Evolutionary conservation across 768 basidiomycete genomes (phyloP).

Genomic region (Mycena haematopus): DNA sequence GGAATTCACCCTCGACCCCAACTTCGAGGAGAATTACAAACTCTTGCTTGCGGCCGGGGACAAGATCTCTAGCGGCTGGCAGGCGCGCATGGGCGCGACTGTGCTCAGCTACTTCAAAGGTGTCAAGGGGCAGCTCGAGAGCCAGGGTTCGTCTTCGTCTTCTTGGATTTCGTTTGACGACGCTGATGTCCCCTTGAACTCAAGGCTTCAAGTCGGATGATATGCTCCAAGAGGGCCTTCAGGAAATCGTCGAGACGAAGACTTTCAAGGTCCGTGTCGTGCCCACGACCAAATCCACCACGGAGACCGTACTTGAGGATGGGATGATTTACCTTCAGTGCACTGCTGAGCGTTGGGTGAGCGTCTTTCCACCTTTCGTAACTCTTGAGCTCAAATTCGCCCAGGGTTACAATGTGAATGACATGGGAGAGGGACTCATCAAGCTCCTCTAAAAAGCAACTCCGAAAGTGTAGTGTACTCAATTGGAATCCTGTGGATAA

Average conservation of each 20-base stretch:
- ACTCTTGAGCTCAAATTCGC: no score
- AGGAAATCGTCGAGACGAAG: constrained; percentile 42
- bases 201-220: constrained; percentile 45
- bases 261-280: constrained; percentile 47
- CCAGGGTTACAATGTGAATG: no score
- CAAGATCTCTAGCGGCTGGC: constrained; percentile 22
- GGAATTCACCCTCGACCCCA: constrained; percentile 45
- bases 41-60: constrained; percentile 18
- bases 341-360: neutral
- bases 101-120: constrained; percentile 42
- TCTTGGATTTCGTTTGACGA: neutral
- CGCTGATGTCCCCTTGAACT: no score
- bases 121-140: constrained; percentile 38
- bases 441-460: no score
- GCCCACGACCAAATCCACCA: constrained; percentile 37
- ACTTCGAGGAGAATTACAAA: constrained; percentile 44
- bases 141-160: constrained; percentile 30
- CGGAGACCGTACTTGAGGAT: constrained; percentile 44
- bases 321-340: constrained; percentile 44
- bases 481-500: no score
- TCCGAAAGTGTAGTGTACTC: no score
- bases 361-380: no score
- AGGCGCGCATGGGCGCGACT: constrained; percentile 37
- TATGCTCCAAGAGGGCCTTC: constrained; percentile 49
- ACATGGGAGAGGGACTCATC: no score